phyloP scores from a whole-genome alignment of 805 yeast species.

The Kluyveromyces aestuarii region DNA sequence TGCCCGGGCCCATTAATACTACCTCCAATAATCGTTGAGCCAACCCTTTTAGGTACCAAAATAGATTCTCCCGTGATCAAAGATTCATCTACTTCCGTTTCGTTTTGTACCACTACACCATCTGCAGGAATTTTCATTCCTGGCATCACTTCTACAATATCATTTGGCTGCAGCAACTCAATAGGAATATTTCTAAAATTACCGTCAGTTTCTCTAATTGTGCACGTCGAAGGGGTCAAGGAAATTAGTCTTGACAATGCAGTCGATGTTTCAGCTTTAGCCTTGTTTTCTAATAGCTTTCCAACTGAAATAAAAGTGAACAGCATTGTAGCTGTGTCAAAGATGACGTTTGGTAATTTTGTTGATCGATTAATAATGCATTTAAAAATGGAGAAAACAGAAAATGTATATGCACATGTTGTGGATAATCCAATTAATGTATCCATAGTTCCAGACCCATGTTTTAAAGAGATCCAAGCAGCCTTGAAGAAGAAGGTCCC shows the following conservation, averaged over 20 bases:
- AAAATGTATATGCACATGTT: slow-evolving; percentile 64
- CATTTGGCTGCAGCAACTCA: slow-evolving; percentile 70
- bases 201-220: slow-evolving; percentile 41
- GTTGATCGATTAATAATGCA: slow-evolving; percentile 29
- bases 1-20: slow-evolving; percentile 76
- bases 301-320: slow-evolving; percentile 80
- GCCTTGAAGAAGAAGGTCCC: slow-evolving; percentile 62
- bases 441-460: slow-evolving; percentile 84
- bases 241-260: slow-evolving; percentile 77
- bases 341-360: slow-evolving; percentile 57
- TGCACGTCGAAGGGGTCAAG: slow-evolving; percentile 70
- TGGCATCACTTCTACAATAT: slow-evolving; percentile 68
- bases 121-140: slow-evolving; percentile 91
- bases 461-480: slow-evolving; percentile 54
- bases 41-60: slow-evolving; percentile 55
- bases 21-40: slow-evolving; percentile 76
- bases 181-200: slow-evolving; percentile 40
- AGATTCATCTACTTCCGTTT: slow-evolving; percentile 81
- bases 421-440: slow-evolving; percentile 80
- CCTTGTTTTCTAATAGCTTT: slow-evolving; percentile 82
- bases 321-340: slow-evolving; percentile 84
- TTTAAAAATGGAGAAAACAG: slow-evolving; percentile 50
- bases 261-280: slow-evolving; percentile 88
- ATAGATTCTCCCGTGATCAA: slow-evolving; percentile 85
- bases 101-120: slow-evolving; percentile 71